phyloP scores from a whole-genome alignment of 1,139 yeast species.

The Pichia sp. region DNA sequence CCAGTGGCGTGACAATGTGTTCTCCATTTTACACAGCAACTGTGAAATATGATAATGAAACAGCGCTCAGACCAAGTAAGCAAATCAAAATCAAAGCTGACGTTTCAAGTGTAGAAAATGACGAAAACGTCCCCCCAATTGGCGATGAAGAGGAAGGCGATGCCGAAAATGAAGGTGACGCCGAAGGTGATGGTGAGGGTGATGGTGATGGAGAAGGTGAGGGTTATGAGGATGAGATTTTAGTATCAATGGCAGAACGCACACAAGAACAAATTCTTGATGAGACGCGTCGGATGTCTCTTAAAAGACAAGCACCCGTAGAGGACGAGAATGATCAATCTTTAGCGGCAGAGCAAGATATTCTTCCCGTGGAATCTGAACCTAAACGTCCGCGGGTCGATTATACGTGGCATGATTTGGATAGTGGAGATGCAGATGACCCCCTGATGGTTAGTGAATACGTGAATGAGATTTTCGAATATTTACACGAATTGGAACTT shows the following conservation, averaged over 20 bases:
- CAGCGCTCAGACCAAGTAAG: conserved; percentile 1
- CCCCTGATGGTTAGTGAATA: conserved; percentile 95
- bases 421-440: conserved; percentile 84
- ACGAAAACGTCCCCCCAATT: neutral
- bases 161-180: conserved; percentile 11
- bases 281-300: conserved; percentile 40
- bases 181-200: conserved; percentile 5
- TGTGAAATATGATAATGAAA: conserved; percentile 1
- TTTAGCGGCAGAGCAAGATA: conserved; percentile 13
- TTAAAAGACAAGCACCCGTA: conserved; percentile 52
- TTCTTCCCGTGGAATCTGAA: too few relatives aligned
- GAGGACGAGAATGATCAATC: conserved; percentile 21
- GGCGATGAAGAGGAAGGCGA: conserved; percentile 1
- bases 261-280: conserved; percentile 20
- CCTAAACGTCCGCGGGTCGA: conserved; percentile 27
- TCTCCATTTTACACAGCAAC: conserved; percentile 13
- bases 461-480: conserved; percentile 78
- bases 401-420: conserved; percentile 73
- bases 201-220: neutral
- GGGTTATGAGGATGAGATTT: neutral
- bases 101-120: neutral
- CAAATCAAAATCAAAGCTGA: conserved; percentile 1
- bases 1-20: conserved; percentile 9
- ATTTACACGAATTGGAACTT: conserved; percentile 66
- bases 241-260: conserved; percentile 14